Evolutionary conservation across 2,329 filamentous ascomycete genomes (phyloP), one percentile per base, ranked within the genome.

Genomic region (Coleophoma eucalyptorum): DNA sequence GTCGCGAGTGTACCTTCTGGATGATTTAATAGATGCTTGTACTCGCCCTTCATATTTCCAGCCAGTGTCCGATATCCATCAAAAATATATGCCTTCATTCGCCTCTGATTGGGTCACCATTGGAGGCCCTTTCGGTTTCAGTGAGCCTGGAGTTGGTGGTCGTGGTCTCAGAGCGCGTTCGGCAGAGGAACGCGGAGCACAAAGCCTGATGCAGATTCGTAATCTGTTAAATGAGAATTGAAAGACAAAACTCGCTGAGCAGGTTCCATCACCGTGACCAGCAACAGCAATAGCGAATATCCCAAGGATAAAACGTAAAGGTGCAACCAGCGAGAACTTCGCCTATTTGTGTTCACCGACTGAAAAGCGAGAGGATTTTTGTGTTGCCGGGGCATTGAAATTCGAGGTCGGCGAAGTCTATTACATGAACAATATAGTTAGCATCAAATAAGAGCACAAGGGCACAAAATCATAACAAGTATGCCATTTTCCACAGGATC

Each of bases 21-120:
- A 67, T 48, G 64, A 68, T 46, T 43, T 67, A 13, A 53, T 68
- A 16, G 59, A 65, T 43, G 65, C 63, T 15, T 68, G 63, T 46
- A 66, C 61, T 5, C 49, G 62, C 38, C 50, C 58, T 3, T 63
- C 57, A 5, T 68, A 67, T 54, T 31, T 50, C 16, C 64, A 65
- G 38, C 64, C 65, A 7, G 31, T 62, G 12, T 41, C 55, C 16
- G 51, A 58, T 19, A 60, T 71, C 50, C 43, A 63, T 53, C 49
- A 49, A 21, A 59, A 58, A 45, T 61, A 66, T 51, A 20, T 57
- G 19, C 43, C 60, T 46, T 53, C 63, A 47, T 57, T 71, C 49
- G 49, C 58, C 34, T 44, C 60, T 4, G 51, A 66, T 26, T 68
- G 65, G 60, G 44, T 48, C 13, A 20, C 48, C 19, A 50, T 56